Evolutionary conservation across 2,329 filamentous ascomycete genomes (phyloP), one percentile per base, ranked within the genome.

Genomic region (Ramularia endophylla): DNA sequence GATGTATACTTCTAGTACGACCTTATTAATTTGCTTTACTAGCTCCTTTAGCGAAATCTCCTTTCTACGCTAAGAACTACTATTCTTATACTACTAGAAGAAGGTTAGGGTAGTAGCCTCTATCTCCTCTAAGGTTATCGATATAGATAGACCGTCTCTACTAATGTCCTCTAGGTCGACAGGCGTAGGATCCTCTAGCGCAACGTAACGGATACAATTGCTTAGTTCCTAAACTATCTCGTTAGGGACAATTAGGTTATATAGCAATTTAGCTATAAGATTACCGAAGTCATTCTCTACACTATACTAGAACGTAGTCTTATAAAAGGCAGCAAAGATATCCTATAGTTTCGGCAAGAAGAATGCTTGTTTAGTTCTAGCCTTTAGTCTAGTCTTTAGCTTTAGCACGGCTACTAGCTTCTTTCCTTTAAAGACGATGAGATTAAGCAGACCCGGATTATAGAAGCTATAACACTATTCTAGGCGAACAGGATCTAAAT

Each of bases 191-290:
- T 16, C n/a, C 29, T 31, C 29, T 31, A 31, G 12, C 12, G 12
- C 29, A 5, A 15, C 29, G 29, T 31, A 8, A 7, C 11, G 11
- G 12, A 31, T 31, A 31, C 17, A 31, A 16, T 31, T n/a, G n/a
- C 17, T 15, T 4, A 31, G 29, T 4, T 1, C 15, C 29, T 31
- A 31, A 6, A 31, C 4, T 7, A 15, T 7, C 12, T 31, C 11
- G n/a, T 31, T 16, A 8, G 29, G 29, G n/a, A 31, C 17, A 31
- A 31, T 31, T 31, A 31, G 17, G 29, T 31, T 31, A 31, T 31
- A 31, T 31, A 31, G 29, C 9, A 31, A 16, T 4, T 31, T 8
- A 8, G 5, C 2, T 5, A 31, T 13, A 16, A 31, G 29, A 31
- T 31, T 31, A 13, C 17, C n/a, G n/a, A 31, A 31, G 29, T 31